These are phyloP conservation scores for Byssochlamys sp. DNA, from an alignment of 2,329 filamentous ascomycete genomes.

Conservation along the genomic window DNA sequence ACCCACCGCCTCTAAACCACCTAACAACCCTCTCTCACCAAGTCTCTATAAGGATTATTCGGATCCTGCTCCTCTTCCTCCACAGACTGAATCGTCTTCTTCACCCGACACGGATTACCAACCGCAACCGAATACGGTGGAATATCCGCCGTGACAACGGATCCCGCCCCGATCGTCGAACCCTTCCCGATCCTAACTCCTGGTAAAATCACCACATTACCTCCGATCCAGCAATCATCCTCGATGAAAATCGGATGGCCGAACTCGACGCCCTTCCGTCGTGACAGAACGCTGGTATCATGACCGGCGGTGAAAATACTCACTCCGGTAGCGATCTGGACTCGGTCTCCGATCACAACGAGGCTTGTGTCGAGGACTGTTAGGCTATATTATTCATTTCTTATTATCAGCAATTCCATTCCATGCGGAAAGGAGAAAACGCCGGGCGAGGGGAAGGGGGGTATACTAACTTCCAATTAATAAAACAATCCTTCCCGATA, in stretches of 20 bases:
- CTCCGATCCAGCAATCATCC: conserved; percentile 43
- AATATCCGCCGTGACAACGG: conserved; percentile 31
- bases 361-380: conserved; percentile 45
- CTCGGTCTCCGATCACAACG: conserved; percentile 45
- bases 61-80: conserved; percentile 18
- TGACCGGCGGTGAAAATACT: conserved; percentile 46
- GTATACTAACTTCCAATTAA: conserved; percentile 15
- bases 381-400: conserved; percentile 40
- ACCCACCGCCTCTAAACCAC: background rate
- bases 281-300: conserved; percentile 41
- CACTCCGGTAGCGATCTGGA: conserved; percentile 46
- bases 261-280: conserved; percentile 43
- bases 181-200: conserved; percentile 36
- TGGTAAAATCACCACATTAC: conserved; percentile 35
- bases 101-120: conserved; percentile 18
- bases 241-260: conserved; percentile 40
- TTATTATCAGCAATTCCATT: too few relatives aligned
- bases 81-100: conserved; percentile 13
- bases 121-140: conserved; percentile 23
- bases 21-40: conserved; percentile 10
- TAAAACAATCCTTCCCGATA: conserved; percentile 22
- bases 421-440: background rate
- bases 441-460: conserved; percentile 10
- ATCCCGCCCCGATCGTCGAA: conserved; percentile 31
- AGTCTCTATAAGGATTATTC: conserved; percentile 12